Evolutionary conservation across 1,284 basidiomycete genomes (phyloP).

Genomic region (Erythrobasidium hasegawianum): DNA sequence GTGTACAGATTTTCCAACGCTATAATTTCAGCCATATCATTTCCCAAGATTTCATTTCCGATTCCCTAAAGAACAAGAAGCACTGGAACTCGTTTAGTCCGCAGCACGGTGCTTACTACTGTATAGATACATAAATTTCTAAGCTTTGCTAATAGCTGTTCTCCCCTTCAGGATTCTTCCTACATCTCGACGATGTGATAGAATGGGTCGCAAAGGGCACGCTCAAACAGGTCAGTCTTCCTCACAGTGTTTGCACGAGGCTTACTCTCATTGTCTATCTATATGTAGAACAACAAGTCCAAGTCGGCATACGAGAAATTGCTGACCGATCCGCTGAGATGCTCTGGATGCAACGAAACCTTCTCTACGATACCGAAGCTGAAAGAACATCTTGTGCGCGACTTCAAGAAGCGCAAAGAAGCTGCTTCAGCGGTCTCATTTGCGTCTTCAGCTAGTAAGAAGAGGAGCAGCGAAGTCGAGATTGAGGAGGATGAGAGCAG

Average conservation of each 20-base stretch:
- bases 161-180: slow-evolving; percentile 78
- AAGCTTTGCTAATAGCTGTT: neutral
- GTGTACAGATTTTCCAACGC: no score
- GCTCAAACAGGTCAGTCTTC: slow-evolving; percentile 45
- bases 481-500: no score
- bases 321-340: slow-evolving; percentile 9
- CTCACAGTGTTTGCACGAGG: no score
- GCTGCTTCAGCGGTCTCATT: no score
- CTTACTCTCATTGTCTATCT: neutral
- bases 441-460: no score
- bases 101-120: slow-evolving; percentile 46
- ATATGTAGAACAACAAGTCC: slow-evolving; percentile 15
- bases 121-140: neutral
- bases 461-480: no score
- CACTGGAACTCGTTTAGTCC: slow-evolving; percentile 95
- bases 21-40: slow-evolving; percentile 78
- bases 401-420: slow-evolving; percentile 50
- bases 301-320: slow-evolving; percentile 21
- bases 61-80: slow-evolving; percentile 74
- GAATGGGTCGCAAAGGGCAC: slow-evolving; percentile 64
- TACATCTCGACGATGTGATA: slow-evolving; percentile 69
- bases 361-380: slow-evolving; percentile 71
- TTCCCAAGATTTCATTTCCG: slow-evolving; percentile 72
- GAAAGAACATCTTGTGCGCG: slow-evolving; percentile 65
- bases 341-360: slow-evolving; percentile 45